Base-by-base conservation (phyloP, 208 protist species). In the Wallacemonas sp. region DNA sequence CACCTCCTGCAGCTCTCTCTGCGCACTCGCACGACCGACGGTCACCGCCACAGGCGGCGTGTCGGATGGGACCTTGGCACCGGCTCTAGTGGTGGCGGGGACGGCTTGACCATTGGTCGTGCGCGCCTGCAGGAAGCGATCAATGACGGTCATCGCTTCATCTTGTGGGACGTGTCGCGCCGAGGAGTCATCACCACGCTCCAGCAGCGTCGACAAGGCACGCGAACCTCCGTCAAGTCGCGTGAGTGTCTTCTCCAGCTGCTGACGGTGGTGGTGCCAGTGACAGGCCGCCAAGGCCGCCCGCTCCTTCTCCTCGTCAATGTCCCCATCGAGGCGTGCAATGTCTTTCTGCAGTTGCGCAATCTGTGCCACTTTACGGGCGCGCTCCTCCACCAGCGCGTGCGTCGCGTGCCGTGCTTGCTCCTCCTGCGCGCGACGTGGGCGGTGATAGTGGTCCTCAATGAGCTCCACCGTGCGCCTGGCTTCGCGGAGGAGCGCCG, bases 401-500 rank as follows among this genome's bases (percentile, higher is more conserved):
- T 70, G 26, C 0, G 81, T 23, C 10, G 65, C 64, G 23, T 38
- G 59, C 10, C 82, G 50, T 10, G 74, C 59, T n/a, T 84, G 75
- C 63, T 71, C 55, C 23, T 65, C 48, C 57, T 79, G 61, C 74
- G 73, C 57, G 33, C 76, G 62, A 39, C 69, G 72, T 41, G 77
- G 82, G 52, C 84, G 80, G 29, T 54, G 45, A 28, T 76, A 74
- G n/a, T 23, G 57, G 18, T 91, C 77, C 26, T 81, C 61, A 16
- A 77, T 72, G 20, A 72, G 45, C 25, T 55, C 45, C n/a, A 77
- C 46, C 5, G 79, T 42, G 16, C 78, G 65, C 12, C 57, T 28
- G 2, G 81, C 72, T 38, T 87, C 80, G 10, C 84, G 61, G 29
- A 67, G 71, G 22, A 94, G 61, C 11, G 69, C 54, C 0, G 84